phyloP scores from a whole-genome alignment of 768 basidiomycete species.

The Suillus subaureus region DNA sequence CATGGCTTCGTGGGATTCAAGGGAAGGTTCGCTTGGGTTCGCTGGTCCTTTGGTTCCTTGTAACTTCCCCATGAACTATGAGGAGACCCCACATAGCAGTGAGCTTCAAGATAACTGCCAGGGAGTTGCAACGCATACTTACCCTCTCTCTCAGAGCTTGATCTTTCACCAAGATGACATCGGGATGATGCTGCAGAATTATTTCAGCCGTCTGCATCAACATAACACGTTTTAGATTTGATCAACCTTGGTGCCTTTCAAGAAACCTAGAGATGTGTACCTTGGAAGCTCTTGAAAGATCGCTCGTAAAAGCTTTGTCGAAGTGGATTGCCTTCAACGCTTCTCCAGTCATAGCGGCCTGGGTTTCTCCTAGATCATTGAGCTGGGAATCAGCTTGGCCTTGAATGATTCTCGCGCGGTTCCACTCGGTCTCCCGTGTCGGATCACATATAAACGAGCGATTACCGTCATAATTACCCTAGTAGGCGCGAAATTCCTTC shows the following conservation, averaged over 20 bases:
- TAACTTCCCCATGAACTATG: constrained; percentile 60
- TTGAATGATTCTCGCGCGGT: constrained; percentile 65
- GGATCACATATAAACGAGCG: constrained; percentile 59
- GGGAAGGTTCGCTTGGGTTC: constrained; percentile 25
- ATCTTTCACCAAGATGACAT: constrained; percentile 44
- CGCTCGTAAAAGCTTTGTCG: constrained; percentile 66
- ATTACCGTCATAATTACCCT: neutral
- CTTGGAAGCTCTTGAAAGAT: constrained; percentile 66
- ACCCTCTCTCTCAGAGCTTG: constrained; percentile 68
- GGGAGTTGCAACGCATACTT: constrained; percentile 2
- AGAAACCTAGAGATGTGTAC: constrained; percentile 8
- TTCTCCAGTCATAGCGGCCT: constrained; percentile 60
- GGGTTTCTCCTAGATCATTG: constrained; percentile 63
- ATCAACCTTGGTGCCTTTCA: neutral
- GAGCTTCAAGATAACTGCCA: neutral
- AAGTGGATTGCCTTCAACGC: constrained; percentile 59
- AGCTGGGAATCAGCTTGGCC: constrained; percentile 73
- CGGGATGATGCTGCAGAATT: constrained; percentile 58
- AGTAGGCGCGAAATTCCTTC: neutral
- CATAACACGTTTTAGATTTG: neutral
- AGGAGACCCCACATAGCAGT: constrained; percentile 1
- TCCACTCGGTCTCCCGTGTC: constrained; percentile 82
- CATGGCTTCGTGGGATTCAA: constrained; percentile 40
- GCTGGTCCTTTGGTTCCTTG: constrained; percentile 45
- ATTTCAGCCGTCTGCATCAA: constrained; percentile 61